phyloP scores from a whole-genome alignment of 1,284 basidiomycete genomes.

The Ceratobasidium sp. region DNA sequence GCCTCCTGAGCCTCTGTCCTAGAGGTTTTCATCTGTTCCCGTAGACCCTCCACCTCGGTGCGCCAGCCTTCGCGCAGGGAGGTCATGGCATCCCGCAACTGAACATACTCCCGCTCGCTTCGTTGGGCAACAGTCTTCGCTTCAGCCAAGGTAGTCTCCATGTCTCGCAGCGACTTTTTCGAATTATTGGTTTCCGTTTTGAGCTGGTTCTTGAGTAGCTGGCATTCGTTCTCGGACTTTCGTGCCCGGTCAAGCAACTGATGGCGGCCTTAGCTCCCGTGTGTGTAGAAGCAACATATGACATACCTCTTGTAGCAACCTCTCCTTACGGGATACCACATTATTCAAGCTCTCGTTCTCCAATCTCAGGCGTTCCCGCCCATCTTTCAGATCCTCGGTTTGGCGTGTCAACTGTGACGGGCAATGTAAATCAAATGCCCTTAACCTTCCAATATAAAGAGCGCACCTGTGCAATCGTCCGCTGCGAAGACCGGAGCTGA shows the following conservation, averaged over 20 bases:
- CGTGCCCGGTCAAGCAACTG: slow-evolving; percentile 82
- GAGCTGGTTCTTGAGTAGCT: slow-evolving; percentile 70
- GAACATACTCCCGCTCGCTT: slow-evolving; percentile 80
- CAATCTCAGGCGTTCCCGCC: slow-evolving; percentile 76
- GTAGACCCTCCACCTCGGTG: slow-evolving; percentile 69
- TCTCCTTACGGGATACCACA: slow-evolving; percentile 85
- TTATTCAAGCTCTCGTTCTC: slow-evolving; percentile 89
- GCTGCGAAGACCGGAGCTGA: slow-evolving; percentile 74
- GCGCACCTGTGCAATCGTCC: slow-evolving; percentile 71
- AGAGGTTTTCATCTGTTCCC: slow-evolving; percentile 73
- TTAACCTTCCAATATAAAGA: not conserved
- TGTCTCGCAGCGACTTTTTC: slow-evolving; percentile 78
- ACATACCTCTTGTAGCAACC: slow-evolving; percentile 79
- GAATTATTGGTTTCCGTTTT: slow-evolving; percentile 75
- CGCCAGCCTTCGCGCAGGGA: slow-evolving; percentile 75
- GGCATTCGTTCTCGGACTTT: slow-evolving; percentile 80
- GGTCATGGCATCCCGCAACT: slow-evolving; percentile 76
- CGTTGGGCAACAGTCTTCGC: slow-evolving; percentile 79
- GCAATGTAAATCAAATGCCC: not conserved
- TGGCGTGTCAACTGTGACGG: slow-evolving; percentile 68
- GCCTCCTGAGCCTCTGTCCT: slow-evolving; percentile 63
- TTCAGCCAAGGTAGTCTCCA: slow-evolving; percentile 75
- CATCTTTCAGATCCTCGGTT: slow-evolving; percentile 87
- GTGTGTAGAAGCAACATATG: slow-evolving; percentile 23
- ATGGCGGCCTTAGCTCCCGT: slow-evolving; percentile 20